phyloP scores from a whole-genome alignment of 1,139 yeast genomes.

The Zygosaccharomyces sapae region DNA sequence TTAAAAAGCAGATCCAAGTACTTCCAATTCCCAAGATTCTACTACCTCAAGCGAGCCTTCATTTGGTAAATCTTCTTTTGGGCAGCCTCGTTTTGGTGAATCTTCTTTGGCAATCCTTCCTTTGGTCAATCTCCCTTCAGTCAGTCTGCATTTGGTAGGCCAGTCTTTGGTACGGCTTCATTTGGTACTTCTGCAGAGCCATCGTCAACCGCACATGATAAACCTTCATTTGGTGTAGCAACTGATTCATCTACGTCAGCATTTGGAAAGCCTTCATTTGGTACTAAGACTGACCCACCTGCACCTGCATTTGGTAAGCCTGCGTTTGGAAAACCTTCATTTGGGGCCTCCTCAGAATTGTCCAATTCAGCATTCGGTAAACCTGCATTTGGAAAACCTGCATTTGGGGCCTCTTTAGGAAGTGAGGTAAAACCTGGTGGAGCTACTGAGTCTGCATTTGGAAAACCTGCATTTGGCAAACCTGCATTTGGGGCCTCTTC shows the following conservation, averaged over 20 bases:
- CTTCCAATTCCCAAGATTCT: not conserved
- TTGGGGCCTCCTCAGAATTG: constrained; percentile 18
- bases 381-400: constrained; percentile 14
- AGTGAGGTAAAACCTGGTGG: constrained; percentile 16
- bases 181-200: constrained; percentile 18
- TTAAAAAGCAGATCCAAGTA: constrained; percentile 12
- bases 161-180: not conserved
- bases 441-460: constrained; percentile 12
- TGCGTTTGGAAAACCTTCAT: too few relatives aligned
- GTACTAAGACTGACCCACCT: too few relatives aligned
- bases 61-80: too few relatives aligned
- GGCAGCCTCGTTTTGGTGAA: too few relatives aligned
- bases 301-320: too few relatives aligned
- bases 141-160: constrained; percentile 12
- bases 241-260: constrained; percentile 3
- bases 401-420: constrained; percentile 23
- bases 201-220: constrained; percentile 20
- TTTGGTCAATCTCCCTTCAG: constrained; percentile 13
- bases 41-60: not conserved
- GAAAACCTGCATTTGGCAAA: constrained; percentile 14
- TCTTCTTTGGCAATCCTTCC: constrained; percentile 7
- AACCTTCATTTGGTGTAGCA: constrained; percentile 22
- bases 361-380: constrained; percentile 10
- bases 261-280: constrained; percentile 16
- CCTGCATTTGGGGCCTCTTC: constrained; percentile 20